phyloP scores from a whole-genome alignment of 768 basidiomycete genomes.

The Erythrobasidium yunnanense region DNA sequence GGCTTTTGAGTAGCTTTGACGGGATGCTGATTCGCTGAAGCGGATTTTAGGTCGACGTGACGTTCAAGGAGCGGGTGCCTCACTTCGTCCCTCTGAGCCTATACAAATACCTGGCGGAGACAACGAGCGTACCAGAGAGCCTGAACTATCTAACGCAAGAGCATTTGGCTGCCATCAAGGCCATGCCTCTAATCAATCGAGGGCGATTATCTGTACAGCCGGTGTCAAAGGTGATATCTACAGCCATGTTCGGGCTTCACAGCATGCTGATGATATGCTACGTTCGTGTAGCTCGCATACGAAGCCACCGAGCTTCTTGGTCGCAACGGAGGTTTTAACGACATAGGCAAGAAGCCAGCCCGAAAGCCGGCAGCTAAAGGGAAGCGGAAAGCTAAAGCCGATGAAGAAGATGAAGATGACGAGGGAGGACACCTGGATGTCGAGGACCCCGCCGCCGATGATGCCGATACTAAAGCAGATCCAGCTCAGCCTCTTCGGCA shows the following conservation, averaged over 20 bases:
- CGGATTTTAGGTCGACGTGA: slow-evolving; percentile 35
- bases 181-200: slow-evolving; percentile 67
- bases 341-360: slow-evolving; percentile 43
- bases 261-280: not conserved
- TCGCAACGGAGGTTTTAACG: slow-evolving; percentile 58
- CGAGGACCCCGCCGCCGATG: not conserved
- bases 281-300: slow-evolving; percentile 49
- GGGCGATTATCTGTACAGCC: slow-evolving; percentile 82
- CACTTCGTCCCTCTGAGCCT: slow-evolving; percentile 71
- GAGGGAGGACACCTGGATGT: not conserved
- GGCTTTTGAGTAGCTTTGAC: slow-evolving; percentile 44
- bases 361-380: not conserved
- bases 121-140: slow-evolving; percentile 24
- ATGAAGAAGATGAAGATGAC: not conserved
- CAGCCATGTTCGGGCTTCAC: not conserved
- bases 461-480: too few relatives aligned
- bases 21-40: slow-evolving; percentile 30
- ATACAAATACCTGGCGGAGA: slow-evolving; percentile 48
- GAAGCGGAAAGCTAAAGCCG: not conserved
- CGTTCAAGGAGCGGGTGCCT: slow-evolving; percentile 53
- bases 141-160: slow-evolving; percentile 18
- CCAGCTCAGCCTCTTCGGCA: too few relatives aligned
- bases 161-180: slow-evolving; percentile 42
- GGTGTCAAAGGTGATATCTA: slow-evolving; percentile 44
- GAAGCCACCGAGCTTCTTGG: slow-evolving; percentile 54